Evolutionary conservation across 208 protist species (phyloP), one percentile per base, ranked within the genome.

Genomic region (Leishmania amazonensis): DNA sequence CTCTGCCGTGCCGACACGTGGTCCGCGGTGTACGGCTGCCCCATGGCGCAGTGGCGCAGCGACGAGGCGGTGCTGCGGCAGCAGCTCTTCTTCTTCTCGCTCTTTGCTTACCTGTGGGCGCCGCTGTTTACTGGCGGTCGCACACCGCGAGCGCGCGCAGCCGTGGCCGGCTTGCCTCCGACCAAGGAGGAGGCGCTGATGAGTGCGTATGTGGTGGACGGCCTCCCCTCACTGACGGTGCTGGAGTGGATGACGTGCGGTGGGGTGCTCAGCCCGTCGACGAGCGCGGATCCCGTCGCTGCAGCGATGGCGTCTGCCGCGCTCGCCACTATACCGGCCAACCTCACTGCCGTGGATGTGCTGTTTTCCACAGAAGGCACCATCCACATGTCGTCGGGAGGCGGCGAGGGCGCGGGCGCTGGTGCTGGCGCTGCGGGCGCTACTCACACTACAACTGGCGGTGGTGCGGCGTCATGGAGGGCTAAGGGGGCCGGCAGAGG

Each of bases 71-170:
- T 94, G 49, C 81, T 95, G 77, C 87, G 91, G 13, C 93, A 97
- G 84, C 91, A 95, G 79, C 64, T 96, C 75, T 96, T 97, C 87
- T 97, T 95, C 77, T 97, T 97, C 79, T 76, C 92, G 13, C 68
- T 94, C 31, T 94, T 96, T 71, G 49, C 89, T 24, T 88, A 88
- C 54, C 79, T 97, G 7, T 97, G 94, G 93, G 85, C 90, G 6
- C 94, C 94, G 40, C 85, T 97, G 24, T 97, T 97, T 81, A 88
- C 88, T 24, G 91, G 88, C 35, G 88, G 87, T 45, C 71, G 81
- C 28, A 60, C 75, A 8, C 58, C 80, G 62, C 80, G 72, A 45
- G 62, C 64, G 40, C 77, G 75, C 21, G 45, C 60, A 13, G 40
- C 60, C 8, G 68, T 38, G 53, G 38, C 45, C 35, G 70, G n/a